Base-by-base conservation (phyloP, 768 basidiomycete genomes). In the Boletus rex-veris region DNA sequence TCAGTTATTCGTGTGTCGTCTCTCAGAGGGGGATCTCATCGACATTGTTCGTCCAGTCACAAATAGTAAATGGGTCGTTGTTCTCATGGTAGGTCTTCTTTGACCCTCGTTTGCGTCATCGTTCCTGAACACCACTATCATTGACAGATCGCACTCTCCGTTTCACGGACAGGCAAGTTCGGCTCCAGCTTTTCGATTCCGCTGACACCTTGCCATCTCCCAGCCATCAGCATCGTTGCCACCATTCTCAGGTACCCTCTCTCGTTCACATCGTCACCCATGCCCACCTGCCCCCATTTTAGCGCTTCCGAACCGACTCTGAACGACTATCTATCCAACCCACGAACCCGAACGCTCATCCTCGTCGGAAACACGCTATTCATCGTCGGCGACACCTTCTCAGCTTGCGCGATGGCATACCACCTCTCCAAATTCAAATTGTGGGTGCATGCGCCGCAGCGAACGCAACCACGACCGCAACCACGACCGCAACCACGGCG, bases 281-380 rank as follows among this genome's bases (percentile, higher is more conserved):
- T 4, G 2, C 37, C n/a, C 37, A 38, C 37, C 37, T 8, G n/a
- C n/a, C 4, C 14, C 28, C n/a, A n/a, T n/a, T n/a, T n/a, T 28
- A 67, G 66, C 52, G 19, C 49, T 24, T 6, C 45, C 0, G 28
- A 41, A 39, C 53, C 53, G 9, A 54, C 8, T 28, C 7, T 28
- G 28, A 28, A 0, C 28, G 66, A 0, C 1, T 3, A 11, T 0
- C 41, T 67, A 57, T n/a, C 43, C 64, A 0, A 11, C 5, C 28
- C 15, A 11, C 4, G 14, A 18, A 28, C 33, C 15, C 24, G 26
- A 41, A 33, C 16, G 5, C 42, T 66, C 37, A 41, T 67, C 19
- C 7, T 67, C 30, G 35, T 31, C 24, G 67, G 62, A 9, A 67
- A 67, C 33, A 8, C 47, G 15, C 64, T 67, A 15, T 67, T 67